Evolutionary conservation across 129 eudicot species (phyloP), one percentile per base, ranked within the genome.

Genomic region (Flaveria bidentis): DNA sequence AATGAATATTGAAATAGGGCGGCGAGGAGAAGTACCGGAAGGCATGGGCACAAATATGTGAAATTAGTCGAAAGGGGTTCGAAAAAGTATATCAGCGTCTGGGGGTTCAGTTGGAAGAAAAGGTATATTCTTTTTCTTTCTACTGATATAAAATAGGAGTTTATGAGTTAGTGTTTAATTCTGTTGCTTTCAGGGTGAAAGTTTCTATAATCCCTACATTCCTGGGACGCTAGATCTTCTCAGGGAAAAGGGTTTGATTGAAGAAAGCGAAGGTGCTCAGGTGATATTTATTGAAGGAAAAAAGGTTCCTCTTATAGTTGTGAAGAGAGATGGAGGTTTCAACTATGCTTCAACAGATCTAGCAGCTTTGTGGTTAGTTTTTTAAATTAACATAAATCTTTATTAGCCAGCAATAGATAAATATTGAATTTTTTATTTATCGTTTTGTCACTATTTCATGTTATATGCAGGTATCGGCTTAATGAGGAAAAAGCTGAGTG

Each of bases 301-400:
- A 82, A 83, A 85, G 6, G 84, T 89, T 49, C 99, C 99, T 76
- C 93, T 95, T 60, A 95, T 95, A 46, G 97, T 95, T 84, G 87
- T 87, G 60, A 95, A 95, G 82, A 89, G 87, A 51, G 97, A 95
- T 80, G 99, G 99, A 76, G 97, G 99, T 57, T 95, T 73, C 88
- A 95, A 95, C 81, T 95, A 95, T 86, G 97, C 99, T 66, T 95
- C 99, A 41, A 95, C 99, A 18, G 99, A 95, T 86, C 88, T 95
- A 64, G 80, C 99, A 18, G 99, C 99, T 72, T 77, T 95, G 22
- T 95, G 99, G 99, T 95, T 71, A 64, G 87, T 85, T 56, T 11
- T 73, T 39, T 41, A 58, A 36, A 5, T 36, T 36, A 36, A 44
- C 13, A 36, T 50, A 53, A 18, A 20, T 9, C 14, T 13, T 56